Percentiles rank a stretch among this genome's conserved stretches.
Evolutionary conservation across 495 filamentous ascomycete species (phyloP).

Genomic region (Aspergillus sparsus): DNA sequence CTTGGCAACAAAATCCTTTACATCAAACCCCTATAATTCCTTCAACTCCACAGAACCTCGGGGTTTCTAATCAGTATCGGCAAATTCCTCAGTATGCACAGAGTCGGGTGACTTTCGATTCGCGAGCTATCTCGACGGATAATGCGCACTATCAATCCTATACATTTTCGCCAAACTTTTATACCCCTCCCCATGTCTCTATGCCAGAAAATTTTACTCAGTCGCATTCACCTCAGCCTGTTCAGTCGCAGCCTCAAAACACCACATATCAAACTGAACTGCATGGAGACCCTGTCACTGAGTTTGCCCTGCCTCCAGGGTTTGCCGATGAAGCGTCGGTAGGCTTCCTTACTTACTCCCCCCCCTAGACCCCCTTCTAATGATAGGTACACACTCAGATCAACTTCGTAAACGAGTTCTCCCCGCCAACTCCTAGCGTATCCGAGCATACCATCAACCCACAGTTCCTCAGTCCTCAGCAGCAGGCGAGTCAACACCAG

Average conservation of each 20-base stretch:
- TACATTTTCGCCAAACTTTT: conserved; percentile 37
- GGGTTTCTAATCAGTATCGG: conserved; percentile 34
- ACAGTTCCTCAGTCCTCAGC: conserved; percentile 37
- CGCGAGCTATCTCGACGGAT: conserved; percentile 33
- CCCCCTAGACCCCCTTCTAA: neutral
- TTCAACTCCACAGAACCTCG: conserved; percentile 30
- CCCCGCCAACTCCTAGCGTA: conserved; percentile 28
- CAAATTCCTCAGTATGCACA: conserved; percentile 40
- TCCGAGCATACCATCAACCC: conserved; percentile 45
- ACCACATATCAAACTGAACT: conserved; percentile 22
- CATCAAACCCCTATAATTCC: conserved; percentile 27
- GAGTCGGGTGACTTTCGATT: conserved; percentile 39
- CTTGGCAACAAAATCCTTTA: conserved; percentile 42
- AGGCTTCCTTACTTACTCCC: conserved; percentile 7
- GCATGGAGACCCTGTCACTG: conserved; percentile 27
- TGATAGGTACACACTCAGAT: conserved; percentile 31
- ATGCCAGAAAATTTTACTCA: conserved; percentile 35
- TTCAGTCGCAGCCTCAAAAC: conserved; percentile 29
- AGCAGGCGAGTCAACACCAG: conserved; percentile 25
- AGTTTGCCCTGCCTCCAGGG: conserved; percentile 31
- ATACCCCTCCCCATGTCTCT: conserved; percentile 34
- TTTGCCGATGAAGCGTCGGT: conserved; percentile 33
- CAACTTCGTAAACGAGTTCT: conserved; percentile 37
- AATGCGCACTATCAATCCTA: conserved; percentile 38
- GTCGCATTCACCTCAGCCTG: conserved; percentile 24